A percentile compares a stretch with the other conserved stretches of the same genome.
These are phyloP conservation scores for Plasmopara halstedii DNA, from an alignment of 352 stramenopile genomes.

Conservation along the genomic window DNA sequence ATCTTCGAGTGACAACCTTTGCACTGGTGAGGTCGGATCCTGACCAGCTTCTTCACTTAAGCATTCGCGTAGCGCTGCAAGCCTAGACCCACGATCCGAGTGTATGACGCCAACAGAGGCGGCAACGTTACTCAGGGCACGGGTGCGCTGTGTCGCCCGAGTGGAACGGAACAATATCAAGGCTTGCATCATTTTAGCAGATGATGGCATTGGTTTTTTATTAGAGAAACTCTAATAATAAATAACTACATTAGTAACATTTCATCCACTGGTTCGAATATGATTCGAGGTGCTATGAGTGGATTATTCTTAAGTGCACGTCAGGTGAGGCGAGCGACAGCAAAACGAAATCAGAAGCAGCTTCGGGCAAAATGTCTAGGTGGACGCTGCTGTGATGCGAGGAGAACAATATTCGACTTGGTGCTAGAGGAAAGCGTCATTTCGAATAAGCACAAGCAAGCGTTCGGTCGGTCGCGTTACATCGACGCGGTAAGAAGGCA, in stretches of 20 bases:
- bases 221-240: slow-evolving; percentile 3
- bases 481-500: slow-evolving; percentile 26
- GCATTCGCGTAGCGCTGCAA: slow-evolving; percentile 55
- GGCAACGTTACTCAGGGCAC: slow-evolving; percentile 22
- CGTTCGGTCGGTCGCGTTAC: slow-evolving; percentile 37
- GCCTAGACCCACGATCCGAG: slow-evolving; percentile 46
- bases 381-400: slow-evolving; percentile 2
- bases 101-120: slow-evolving; percentile 59
- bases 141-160: slow-evolving; percentile 5
- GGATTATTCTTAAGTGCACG: slow-evolving; percentile 46
- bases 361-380: background rate
- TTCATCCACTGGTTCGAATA: slow-evolving; percentile 13
- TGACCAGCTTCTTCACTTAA: slow-evolving; percentile 52
- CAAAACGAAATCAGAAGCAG: slow-evolving; percentile 8
- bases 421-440: slow-evolving; percentile 40
- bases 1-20: slow-evolving; percentile 58
- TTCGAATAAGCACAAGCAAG: slow-evolving; percentile 32
- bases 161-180: slow-evolving; percentile 7
- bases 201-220: too few species aligned
- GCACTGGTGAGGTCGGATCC: slow-evolving; percentile 52
- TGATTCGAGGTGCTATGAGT: slow-evolving; percentile 44
- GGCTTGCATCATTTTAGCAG: slow-evolving; percentile 17
- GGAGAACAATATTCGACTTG: slow-evolving; percentile 14
- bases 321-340: slow-evolving; percentile 37
- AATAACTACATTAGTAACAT: background rate